phyloP scores from a whole-genome alignment of 345 rosid species.

The Moringa oleifera region DNA sequence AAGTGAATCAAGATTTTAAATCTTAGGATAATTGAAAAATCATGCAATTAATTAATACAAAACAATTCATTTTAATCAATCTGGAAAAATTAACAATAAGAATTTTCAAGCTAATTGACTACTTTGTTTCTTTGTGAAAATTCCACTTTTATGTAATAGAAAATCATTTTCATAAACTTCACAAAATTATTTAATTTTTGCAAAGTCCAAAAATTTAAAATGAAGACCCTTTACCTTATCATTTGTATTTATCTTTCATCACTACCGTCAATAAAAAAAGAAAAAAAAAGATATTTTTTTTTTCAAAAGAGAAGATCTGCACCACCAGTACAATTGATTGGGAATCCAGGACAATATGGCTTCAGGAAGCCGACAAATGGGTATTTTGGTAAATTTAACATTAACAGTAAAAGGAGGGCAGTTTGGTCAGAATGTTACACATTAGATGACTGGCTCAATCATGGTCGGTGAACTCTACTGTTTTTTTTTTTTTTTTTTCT shows the following conservation, averaged over 20 bases:
- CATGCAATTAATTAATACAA: no score
- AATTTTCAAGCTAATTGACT: no score
- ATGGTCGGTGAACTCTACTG: slow-evolving; percentile 7
- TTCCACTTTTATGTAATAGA: no score
- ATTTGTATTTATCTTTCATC: not conserved
- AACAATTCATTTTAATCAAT: no score
- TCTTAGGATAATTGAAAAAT: no score
- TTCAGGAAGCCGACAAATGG: slow-evolving; percentile 1
- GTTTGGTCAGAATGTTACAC: slow-evolving; percentile 5
- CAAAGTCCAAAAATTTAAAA: not conserved
- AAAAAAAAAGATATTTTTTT: no score
- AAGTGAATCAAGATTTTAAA: no score
- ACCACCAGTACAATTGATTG: not conserved
- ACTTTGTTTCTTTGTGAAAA: no score
- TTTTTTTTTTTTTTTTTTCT: not conserved
- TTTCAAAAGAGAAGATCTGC: not conserved
- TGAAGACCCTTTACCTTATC: no score
- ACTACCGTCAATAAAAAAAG: not conserved
- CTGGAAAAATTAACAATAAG: no score
- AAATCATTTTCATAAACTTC: no score
- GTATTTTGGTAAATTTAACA: not conserved
- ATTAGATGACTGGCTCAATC: slow-evolving; percentile 5
- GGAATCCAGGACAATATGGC: not conserved
- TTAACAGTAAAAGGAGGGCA: slow-evolving; percentile 9
- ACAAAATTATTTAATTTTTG: no score